Base-by-base conservation (phyloP, 2,329 filamentous ascomycete genomes). In the Exophiala calicioides region DNA sequence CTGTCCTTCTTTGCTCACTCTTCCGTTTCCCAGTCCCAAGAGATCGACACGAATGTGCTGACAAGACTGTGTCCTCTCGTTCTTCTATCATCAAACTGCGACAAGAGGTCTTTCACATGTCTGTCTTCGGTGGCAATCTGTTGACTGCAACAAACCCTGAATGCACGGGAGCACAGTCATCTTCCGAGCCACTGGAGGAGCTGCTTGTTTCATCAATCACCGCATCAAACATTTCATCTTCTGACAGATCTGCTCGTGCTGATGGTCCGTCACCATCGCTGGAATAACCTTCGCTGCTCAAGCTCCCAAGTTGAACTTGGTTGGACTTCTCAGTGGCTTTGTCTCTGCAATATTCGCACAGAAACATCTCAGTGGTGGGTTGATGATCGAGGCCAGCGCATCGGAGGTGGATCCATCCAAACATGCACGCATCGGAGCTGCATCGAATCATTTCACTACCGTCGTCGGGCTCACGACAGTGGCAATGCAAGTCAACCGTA, bases 321-420 rank as follows among this genome's bases (percentile, higher is more conserved):
- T 37, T 18, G 3, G 32, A 36, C 20, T 26, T 13, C 12, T 16
- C 24, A 29, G 33, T 12, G 16, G 5, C 10, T 7, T 21, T 18
- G 12, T 9, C 33, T 13, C 23, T 31, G 42, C 53, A 56, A 36
- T 53, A 42, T 16, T 37, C 18, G 38, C 53, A 56, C n/a, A 41
- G 16, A 39, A 41, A 56, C 1, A 34, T 18, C 16, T 54, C 41
- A 8, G 26, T 40, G n/a, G 16, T 21, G 5, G 45, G 41, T n/a
- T 54, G 24, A n/a, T 44, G 27, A 9, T 43, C 18, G 13, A 54
- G 53, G 10, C 37, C 48, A 5, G 53, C 44, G 27, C 53, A 56
- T 23, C 29, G 33, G 36, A 54, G 29, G 27, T 56, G 53, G 26
- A 52, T 43, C 19, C 30, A 40, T 13, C 51, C 53, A 37, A 54